phyloP scores from a whole-genome alignment of 169 alveolate genomes.

The Ichthyophthirius multifiliis region DNA sequence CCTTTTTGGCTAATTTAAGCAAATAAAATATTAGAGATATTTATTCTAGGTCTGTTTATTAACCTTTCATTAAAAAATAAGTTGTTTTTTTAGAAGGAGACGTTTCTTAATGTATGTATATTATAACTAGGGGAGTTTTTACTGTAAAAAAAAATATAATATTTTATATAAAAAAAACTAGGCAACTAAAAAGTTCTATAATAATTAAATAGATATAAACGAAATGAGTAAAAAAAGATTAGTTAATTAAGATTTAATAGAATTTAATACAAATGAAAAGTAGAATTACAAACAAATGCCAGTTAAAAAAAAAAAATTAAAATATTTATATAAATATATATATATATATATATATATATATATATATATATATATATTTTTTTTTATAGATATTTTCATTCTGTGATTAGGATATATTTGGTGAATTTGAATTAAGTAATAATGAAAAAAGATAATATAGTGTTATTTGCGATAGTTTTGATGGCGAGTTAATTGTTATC shows the following conservation, averaged over 20 bases:
- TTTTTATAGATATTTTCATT: neutral
- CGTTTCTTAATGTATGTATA: neutral
- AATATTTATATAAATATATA: neutral
- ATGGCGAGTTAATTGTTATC: neutral
- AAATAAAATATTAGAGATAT: neutral
- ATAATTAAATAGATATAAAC: neutral
- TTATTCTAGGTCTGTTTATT: neutral
- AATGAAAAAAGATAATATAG: neutral
- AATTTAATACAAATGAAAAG: neutral
- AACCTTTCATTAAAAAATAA: neutral
- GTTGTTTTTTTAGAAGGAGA: neutral
- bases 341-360: neutral
- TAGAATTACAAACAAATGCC: neutral
- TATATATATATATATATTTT: neutral
- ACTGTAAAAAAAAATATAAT: neutral
- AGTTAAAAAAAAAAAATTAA: neutral
- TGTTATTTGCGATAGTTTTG: neutral
- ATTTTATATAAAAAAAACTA: neutral
- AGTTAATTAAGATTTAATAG: neutral
- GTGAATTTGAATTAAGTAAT: neutral
- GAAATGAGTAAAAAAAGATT: neutral
- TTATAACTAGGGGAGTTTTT: neutral
- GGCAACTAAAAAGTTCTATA: neutral
- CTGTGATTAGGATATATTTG: neutral
- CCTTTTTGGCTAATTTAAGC: neutral